Conservation (phyloP, 2,329 filamentous ascomycete genomes). For the Bipolaris bicolor region DNA sequence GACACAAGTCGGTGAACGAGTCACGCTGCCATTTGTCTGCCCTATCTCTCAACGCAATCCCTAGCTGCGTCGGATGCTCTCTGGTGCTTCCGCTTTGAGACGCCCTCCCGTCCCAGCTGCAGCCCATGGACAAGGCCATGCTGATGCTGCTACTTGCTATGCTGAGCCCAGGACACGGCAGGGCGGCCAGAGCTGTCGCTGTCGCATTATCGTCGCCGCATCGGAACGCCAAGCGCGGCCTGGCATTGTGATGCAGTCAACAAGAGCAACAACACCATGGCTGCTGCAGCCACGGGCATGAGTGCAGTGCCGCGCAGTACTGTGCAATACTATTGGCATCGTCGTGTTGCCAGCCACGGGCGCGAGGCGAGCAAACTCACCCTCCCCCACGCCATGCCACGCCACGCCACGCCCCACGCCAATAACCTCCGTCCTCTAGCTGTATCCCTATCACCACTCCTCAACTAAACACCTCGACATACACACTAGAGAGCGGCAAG, state of each 20-base stretch:
- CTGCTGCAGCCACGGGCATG: not conserved
- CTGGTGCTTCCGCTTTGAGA: constrained; percentile 1
- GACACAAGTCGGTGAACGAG: constrained; percentile 17
- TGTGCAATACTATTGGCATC: no score
- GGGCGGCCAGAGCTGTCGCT: constrained; percentile 8
- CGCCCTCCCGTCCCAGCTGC: constrained; percentile 7
- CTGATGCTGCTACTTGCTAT: not conserved
- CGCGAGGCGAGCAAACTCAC: not conserved
- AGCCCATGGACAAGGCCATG: not conserved
- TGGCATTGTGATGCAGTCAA: constrained; percentile 6
- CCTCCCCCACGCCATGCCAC: not conserved
- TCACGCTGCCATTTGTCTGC: not conserved
- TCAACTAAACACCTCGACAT: no score
- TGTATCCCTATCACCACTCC: not conserved
- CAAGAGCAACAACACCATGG: not conserved
- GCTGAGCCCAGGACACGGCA: not conserved
- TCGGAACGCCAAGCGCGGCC: not conserved
- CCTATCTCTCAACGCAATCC: constrained; percentile 3
- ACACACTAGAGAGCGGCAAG: not conserved
- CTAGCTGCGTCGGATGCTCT: not conserved
- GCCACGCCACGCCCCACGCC: not conserved
- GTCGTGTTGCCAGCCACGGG: not conserved
- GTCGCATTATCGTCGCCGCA: not conserved
- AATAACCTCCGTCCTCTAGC: not conserved
- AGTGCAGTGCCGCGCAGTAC: no score